These are phyloP conservation scores for Diaporthe sp. DNA, from an alignment of 2,329 filamentous ascomycete species.

Conservation along the genomic window DNA sequence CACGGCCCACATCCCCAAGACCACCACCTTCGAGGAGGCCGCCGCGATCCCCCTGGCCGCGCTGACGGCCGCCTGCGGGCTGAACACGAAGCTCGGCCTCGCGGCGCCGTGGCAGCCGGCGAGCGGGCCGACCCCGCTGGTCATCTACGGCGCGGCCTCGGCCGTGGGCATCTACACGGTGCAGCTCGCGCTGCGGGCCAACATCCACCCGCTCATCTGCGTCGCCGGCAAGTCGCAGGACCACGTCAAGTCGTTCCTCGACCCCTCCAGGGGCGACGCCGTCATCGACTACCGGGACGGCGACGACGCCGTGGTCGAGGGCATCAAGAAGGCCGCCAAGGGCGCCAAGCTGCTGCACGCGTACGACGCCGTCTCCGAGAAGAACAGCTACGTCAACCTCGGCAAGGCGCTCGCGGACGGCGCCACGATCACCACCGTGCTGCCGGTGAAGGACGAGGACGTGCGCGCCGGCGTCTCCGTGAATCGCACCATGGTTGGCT, in stretches of 20 bases:
- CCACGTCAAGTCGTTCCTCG: slow-evolving; percentile 67
- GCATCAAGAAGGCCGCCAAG: slow-evolving; percentile 59
- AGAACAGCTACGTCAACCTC: slow-evolving; percentile 62
- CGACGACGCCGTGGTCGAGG: slow-evolving; percentile 62
- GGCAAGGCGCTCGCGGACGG: slow-evolving; percentile 57
- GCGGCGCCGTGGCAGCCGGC: slow-evolving; percentile 53
- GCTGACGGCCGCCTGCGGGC: slow-evolving; percentile 58
- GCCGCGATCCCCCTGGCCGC: slow-evolving; percentile 60
- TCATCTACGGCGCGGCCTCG: slow-evolving; percentile 69
- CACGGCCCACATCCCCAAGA: slow-evolving; percentile 58
- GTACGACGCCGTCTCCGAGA: slow-evolving; percentile 70
- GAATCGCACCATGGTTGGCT: slow-evolving; percentile 47
- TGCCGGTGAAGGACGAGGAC: slow-evolving; percentile 49
- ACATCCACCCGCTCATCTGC: slow-evolving; percentile 74
- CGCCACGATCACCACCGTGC: slow-evolving; percentile 56
- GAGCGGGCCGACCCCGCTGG: slow-evolving; percentile 48
- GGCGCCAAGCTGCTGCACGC: slow-evolving; percentile 62
- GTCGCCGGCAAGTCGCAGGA: slow-evolving; percentile 67
- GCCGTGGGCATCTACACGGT: slow-evolving; percentile 72
- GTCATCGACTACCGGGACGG: slow-evolving; percentile 74
- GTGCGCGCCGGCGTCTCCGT: slow-evolving; percentile 47
- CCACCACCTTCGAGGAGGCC: slow-evolving; percentile 56
- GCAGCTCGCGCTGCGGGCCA: slow-evolving; percentile 66
- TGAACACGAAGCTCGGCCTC: slow-evolving; percentile 55
- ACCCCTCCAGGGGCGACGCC: slow-evolving; percentile 66